phyloP scores from a whole-genome alignment of 2,329 filamentous ascomycete species.

The Neonectria hederae region DNA sequence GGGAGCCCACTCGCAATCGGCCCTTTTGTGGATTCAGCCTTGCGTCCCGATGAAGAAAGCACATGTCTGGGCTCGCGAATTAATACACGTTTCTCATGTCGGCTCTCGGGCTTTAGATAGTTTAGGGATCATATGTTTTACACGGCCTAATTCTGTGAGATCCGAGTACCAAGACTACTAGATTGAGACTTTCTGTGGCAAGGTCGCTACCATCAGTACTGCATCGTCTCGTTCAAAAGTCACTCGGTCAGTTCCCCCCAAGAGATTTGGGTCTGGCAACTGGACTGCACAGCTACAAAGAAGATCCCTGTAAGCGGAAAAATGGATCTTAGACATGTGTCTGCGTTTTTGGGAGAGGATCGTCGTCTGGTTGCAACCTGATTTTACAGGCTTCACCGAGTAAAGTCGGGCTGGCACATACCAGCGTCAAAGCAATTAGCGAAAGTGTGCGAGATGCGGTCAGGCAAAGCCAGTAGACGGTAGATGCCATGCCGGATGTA shows the following conservation, averaged over 20 bases:
- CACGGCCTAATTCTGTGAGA: background rate
- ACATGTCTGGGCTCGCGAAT: background rate
- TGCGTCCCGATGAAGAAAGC: background rate
- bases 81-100: too few species aligned
- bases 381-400: background rate
- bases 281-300: background rate
- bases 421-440: background rate
- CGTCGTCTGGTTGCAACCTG: background rate
- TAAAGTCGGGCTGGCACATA: background rate
- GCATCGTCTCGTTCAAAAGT: background rate
- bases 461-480: background rate
- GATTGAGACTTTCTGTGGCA: background rate
- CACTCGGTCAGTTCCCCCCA: background rate
- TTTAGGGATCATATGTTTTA: background rate
- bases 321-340: background rate
- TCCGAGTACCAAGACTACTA: background rate
- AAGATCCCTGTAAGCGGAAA: background rate
- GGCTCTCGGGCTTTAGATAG: background rate
- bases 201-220: background rate
- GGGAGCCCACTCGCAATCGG: background rate
- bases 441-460: background rate
- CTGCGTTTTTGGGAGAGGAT: background rate
- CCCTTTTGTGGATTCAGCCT: background rate
- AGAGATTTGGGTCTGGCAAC: background rate
- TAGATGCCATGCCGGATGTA: background rate